Evolutionary conservation across 2,329 filamentous ascomycete genomes (phyloP), one percentile per base, ranked within the genome.

Genomic region (Pseudocercospora ulei): DNA sequence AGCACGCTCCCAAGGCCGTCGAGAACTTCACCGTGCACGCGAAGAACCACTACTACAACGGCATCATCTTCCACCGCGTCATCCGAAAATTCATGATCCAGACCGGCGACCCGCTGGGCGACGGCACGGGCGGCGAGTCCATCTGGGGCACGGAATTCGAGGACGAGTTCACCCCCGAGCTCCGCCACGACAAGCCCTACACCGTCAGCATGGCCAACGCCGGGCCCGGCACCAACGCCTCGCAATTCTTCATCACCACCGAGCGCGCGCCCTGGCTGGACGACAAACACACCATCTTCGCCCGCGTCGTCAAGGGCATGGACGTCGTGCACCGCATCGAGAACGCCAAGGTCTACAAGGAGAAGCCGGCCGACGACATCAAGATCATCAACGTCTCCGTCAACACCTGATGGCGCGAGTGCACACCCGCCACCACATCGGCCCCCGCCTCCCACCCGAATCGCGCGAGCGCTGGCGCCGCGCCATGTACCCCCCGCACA

Each of bases 31-130:
- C 92, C 39, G 92, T 85, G 0, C 90, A 96, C 56, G 76, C 85
- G 2, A 81, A 80, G 55, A 80, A 78, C 42, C 85, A 84, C 1
- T 98, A 98, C 62, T 98, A 98, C 68, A 96, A 98, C 67, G 84
- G 84, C 63, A 87, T 88, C 20, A 88, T 95, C 52, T 98, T 98
- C 70, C 90, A 98, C 63, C 80, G 90, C 20, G 82, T 98, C 4
- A 98, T 98, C 53, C 78, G 82, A 45, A 95, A 95, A 57, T 98
- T 98, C 66, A 98, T 98, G 92, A 94, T 98, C 44, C 85, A 86
- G 57, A 76, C 75, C 13, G 86, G 86, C 35, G 86, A 94, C 57
- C 85, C 86, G 0, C 64, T 90, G 1, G 86, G 86, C 6, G 85
- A 94, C 55, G 86, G 86, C 3, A 93, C 86, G 0, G 86, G 86